A percentile compares a stretch with the other conserved stretches of the same genome.
These are phyloP conservation scores for Aethionema arabicum DNA, from an alignment of 345 rosid species.

Conservation along the genomic window DNA sequence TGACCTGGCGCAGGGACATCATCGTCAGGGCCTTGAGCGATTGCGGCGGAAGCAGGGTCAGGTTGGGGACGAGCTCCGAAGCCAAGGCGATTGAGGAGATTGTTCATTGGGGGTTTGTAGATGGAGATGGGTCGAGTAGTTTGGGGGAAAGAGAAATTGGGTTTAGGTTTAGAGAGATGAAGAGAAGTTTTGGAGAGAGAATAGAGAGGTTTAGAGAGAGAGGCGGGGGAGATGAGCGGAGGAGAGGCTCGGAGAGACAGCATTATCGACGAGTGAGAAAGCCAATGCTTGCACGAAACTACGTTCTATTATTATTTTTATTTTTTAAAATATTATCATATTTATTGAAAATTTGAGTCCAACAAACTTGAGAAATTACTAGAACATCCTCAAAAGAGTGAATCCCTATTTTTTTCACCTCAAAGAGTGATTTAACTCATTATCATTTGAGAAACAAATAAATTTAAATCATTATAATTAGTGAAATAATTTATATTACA, in stretches of 20 bases:
- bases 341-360: no score
- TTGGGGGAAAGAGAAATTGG: conserved; percentile 29
- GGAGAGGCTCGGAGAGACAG: conserved; percentile 69
- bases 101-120: conserved; percentile 39
- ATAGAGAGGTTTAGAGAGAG: conserved; percentile 27
- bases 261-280: conserved; percentile 54
- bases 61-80: conserved; percentile 38
- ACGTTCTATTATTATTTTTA: background rate
- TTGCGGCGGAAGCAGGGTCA: conserved; percentile 38
- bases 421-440: no score
- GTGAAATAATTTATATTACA: no score
- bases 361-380: no score
- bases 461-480: no score
- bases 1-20: conserved; percentile 53
- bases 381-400: no score
- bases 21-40: conserved; percentile 58
- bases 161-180: conserved; percentile 24
- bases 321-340: no score
- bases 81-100: conserved; percentile 34
- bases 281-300: background rate
- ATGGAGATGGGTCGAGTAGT: conserved; percentile 30
- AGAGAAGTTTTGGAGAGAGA: conserved; percentile 30
- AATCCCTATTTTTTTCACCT: no score
- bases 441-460: no score
- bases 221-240: conserved; percentile 46